Evolutionary conservation across 2,329 filamentous ascomycete species (phyloP), one percentile per base, ranked within the genome.

Genomic region (Hymenoscyphus albidus): DNA sequence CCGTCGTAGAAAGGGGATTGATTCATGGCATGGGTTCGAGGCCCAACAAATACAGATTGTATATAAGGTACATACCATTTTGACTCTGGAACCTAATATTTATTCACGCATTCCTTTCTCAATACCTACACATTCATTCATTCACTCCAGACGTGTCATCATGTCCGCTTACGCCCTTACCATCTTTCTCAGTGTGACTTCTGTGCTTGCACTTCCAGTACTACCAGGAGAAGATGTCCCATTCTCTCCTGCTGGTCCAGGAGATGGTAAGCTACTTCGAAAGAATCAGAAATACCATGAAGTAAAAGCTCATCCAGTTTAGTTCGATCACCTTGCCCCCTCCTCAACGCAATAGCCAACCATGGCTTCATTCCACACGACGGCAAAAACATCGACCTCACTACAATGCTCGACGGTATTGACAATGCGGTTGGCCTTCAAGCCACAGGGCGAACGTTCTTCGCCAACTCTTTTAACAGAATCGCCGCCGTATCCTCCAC

Each of bases 341-440:
- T 64, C 59, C 40, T 64, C 6, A 64, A 64, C 22, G 59, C 59
- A 16, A 51, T 64, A 6, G 59, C 63, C 18, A 64, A 64, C 56
- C 63, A 64, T 22, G 59, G 59, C 39, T 39, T 62, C 16, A 31
- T 64, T 12, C 63, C 63, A 10, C 62, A 60, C 18, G 10, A 18
- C 16, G 58, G 58, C 3, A 42, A 60, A 55, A 57, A 64, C 38
- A 40, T 64, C 42, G 54, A 58, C 48, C 13, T 31, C 3, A 12
- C 7, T 12, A 38, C n/a, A 27, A 58, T 59, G 10, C 38, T 61
- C 14, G 48, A 48, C 27, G 62, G 44, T 2, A 35, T 64, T 27
- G 7, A 16, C 12, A n/a, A 38, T 4, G 44, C 22, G 18, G 4
- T 59, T 18, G 54, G 54, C 13, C 35, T 60, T 32, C 22, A 16